These are phyloP conservation scores for Candida insectalens DNA, from an alignment of 805 yeast species.

Conservation along the genomic window DNA sequence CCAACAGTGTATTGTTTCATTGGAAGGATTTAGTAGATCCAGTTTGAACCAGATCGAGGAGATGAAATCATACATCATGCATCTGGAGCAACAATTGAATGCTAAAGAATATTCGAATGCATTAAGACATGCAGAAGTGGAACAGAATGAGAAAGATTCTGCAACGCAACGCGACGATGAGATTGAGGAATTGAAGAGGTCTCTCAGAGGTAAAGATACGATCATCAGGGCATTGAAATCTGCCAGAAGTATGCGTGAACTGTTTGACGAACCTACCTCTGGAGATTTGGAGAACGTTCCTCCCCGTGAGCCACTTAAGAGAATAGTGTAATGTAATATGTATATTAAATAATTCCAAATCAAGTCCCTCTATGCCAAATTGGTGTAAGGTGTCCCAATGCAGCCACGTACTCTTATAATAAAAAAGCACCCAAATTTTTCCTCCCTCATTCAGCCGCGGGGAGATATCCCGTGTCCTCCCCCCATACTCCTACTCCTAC, in stretches of 20 bases:
- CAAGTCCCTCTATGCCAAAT: too few relatives aligned
- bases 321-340: too few relatives aligned
- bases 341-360: too few relatives aligned
- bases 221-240: slow-evolving; percentile 67
- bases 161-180: slow-evolving; percentile 70
- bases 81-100: slow-evolving; percentile 46
- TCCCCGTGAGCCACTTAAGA: too few relatives aligned
- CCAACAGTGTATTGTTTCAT: slow-evolving; percentile 33
- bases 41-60: slow-evolving; percentile 47
- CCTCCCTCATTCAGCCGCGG: too few relatives aligned
- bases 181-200: slow-evolving; percentile 51
- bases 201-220: slow-evolving; percentile 63
- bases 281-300: too few relatives aligned
- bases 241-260: slow-evolving; percentile 48
- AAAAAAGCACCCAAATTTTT: too few relatives aligned
- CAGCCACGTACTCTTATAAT: too few relatives aligned
- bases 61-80: slow-evolving; percentile 46
- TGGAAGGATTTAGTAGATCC: slow-evolving; percentile 38
- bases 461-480: too few relatives aligned
- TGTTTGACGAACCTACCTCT: slow-evolving; percentile 6
- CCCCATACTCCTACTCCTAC: too few relatives aligned
- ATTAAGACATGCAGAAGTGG: slow-evolving; percentile 2
- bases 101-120: slow-evolving; percentile 5
- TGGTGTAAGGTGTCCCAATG: too few relatives aligned
- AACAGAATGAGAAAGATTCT: slow-evolving; percentile 32